These are phyloP conservation scores for Pholiota conissans DNA, from an alignment of 768 basidiomycete genomes.

Conservation along the genomic window DNA sequence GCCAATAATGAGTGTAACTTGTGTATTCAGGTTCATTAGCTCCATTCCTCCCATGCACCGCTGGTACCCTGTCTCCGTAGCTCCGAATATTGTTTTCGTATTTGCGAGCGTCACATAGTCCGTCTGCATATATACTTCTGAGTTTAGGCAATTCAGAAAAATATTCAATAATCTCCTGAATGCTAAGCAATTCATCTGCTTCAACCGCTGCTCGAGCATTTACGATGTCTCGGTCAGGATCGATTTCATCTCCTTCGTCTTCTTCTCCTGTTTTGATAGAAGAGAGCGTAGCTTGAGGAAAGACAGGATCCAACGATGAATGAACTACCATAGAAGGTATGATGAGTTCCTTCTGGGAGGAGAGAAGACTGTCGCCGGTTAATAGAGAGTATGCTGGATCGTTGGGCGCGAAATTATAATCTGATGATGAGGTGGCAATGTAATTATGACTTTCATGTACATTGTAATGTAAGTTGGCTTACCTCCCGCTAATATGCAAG, in stretches of 20 bases:
- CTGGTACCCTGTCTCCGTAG: conserved; percentile 50
- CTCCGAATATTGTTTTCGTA: conserved; percentile 29
- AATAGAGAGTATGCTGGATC: conserved; percentile 84
- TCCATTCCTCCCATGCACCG: conserved; percentile 48
- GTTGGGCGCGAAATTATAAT: conserved; percentile 87
- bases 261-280: conserved; percentile 34
- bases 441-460: not conserved
- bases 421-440: conserved; percentile 34
- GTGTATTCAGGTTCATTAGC: conserved; percentile 82
- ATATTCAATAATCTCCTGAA: conserved; percentile 53
- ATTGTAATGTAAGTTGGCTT: conserved; percentile 17
- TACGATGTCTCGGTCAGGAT: conserved; percentile 73
- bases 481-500: conserved; percentile 86
- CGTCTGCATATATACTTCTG: conserved; percentile 71
- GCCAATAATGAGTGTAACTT: conserved; percentile 88
- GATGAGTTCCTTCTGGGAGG: conserved; percentile 53
- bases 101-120: conserved; percentile 29
- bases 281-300: conserved; percentile 27
- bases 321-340: conserved; percentile 72
- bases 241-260: conserved; percentile 49
- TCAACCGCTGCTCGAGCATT: conserved; percentile 62
- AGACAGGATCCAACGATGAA: conserved; percentile 62
- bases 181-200: conserved; percentile 69
- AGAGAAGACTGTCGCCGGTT: conserved; percentile 56
- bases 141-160: conserved; percentile 39